phyloP scores from a whole-genome alignment of 176 grass and related monocot species.

The Alloteropsis semialata region DNA sequence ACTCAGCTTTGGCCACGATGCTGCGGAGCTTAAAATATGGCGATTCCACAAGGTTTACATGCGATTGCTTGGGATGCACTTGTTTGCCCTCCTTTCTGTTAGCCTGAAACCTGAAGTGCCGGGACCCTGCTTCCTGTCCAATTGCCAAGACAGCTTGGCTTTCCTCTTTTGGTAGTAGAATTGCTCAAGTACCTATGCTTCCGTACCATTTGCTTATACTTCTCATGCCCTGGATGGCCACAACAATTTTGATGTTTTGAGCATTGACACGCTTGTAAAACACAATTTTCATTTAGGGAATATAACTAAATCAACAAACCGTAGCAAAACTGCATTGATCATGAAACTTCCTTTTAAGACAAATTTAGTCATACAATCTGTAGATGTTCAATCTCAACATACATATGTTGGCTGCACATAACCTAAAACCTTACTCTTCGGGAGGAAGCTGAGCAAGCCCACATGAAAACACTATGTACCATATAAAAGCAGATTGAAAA shows the following conservation, averaged over 20 bases:
- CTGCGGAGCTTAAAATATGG: neutral
- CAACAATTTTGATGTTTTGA: no score
- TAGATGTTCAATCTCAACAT: neutral
- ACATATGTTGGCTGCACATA: neutral
- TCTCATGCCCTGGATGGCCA: neutral
- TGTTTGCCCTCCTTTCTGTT: neutral
- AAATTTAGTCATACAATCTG: neutral
- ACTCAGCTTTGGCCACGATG: neutral
- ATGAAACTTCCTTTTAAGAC: neutral
- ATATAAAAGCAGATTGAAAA: neutral
- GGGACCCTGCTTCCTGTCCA: neutral
- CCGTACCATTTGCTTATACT: neutral
- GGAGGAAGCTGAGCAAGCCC: neutral
- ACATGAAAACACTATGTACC: neutral
- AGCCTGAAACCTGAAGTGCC: conserved; percentile 3
- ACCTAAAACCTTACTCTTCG: neutral
- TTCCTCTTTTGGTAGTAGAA: conserved; percentile 23
- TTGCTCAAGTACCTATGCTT: neutral
- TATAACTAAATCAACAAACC: neutral
- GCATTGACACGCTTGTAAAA: no score
- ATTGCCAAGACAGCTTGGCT: conserved; percentile 6
- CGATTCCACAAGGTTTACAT: neutral
- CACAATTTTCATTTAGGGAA: neutral
- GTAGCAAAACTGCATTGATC: neutral
- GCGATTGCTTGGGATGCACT: conserved; percentile 57